Evolutionary conservation across 2,329 filamentous ascomycete species (phyloP), one percentile per base, ranked within the genome.

Genomic region (Cyphellophora europaea): DNA sequence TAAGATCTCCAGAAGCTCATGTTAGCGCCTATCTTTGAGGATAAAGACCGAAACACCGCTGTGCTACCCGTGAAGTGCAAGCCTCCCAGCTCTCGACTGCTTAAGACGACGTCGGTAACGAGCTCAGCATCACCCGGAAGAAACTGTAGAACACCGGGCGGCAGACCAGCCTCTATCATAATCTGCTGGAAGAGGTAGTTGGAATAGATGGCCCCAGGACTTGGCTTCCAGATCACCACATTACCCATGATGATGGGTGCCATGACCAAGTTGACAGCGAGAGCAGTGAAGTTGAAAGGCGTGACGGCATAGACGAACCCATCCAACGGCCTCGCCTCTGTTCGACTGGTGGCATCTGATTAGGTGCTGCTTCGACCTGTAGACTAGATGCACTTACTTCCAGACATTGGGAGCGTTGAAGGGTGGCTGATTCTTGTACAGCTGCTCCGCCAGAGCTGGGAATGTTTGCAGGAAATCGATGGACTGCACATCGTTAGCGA

Each of bases 241-340:
- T 96, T 96, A 39, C 88, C 88, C 69, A 95, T 79, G 36, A 95
- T 66, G 1, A 86, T 87, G 11, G 89, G 87, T 1, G 84, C 80
- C 31, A 77, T 81, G 11, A 82, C 76, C 27, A 96, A 69, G 63
- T 94, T 95, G 37, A 81, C 89, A 8, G 79, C 87, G 50, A 96
- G 93, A 44, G 88, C 88, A 14, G 88, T 95, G 65, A 96, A 96
- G 69, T 96, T 96, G 73, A 95, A 96, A 28, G 88, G 88, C 40
- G 80, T 85, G 50, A 95, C 77, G 21, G 88, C 89, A 57, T 95
- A 95, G 43, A 96, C 86, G 59, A 96, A 95, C 12, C 88, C 88
- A 60, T 96, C 88, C 3, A 96, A 74, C 12, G 89, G 80, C 25
- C 88, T 74, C 68, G 94, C 79, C 63, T 95, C 88, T 41, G 87